phyloP scores from a whole-genome alignment of 1,139 yeast genomes.

The Pichiaceae sp. region DNA sequence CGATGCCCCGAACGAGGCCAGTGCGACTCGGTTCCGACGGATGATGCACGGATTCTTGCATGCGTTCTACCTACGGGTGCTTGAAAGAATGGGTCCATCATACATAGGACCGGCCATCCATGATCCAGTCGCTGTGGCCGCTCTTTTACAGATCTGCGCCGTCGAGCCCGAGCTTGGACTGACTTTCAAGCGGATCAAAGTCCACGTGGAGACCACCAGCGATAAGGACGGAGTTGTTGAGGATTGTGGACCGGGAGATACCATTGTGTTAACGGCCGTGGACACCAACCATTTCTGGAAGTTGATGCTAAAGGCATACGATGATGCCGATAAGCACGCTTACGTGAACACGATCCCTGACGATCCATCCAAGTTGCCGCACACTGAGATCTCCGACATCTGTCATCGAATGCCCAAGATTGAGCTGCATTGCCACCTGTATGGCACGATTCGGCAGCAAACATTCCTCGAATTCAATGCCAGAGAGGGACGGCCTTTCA shows the following conservation, averaged over 20 bases:
- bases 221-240: slow-evolving; percentile 23
- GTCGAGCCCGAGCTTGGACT: slow-evolving; percentile 24
- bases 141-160: slow-evolving; percentile 39
- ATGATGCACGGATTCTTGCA: slow-evolving; percentile 50
- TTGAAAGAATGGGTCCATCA: slow-evolving; percentile 32
- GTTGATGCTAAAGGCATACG: slow-evolving; percentile 34
- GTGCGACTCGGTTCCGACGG: too few species aligned
- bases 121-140: slow-evolving; percentile 69
- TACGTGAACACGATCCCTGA: slow-evolving; percentile 8
- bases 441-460: slow-evolving; percentile 19
- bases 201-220: slow-evolving; percentile 28
- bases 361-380: too few species aligned
- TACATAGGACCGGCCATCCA: slow-evolving; percentile 68
- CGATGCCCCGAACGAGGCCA: slow-evolving; percentile 21
- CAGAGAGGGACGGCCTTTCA: slow-evolving; percentile 17
- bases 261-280: slow-evolving; percentile 35
- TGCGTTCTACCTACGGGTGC: slow-evolving; percentile 43
- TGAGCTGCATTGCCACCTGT: slow-evolving; percentile 24
- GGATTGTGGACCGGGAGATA: too few species aligned
- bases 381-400: slow-evolving; percentile 5
- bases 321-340: slow-evolving; percentile 15
- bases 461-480: slow-evolving; percentile 17
- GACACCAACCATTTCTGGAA: slow-evolving; percentile 48
- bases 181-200: slow-evolving; percentile 24
- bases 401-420: slow-evolving; percentile 21